Percentiles rank a stretch among this genome's conserved stretches.
These are phyloP conservation scores for rapeseed (Brassica napus) DNA, from an alignment of 345 rosid genomes.

Conservation along the genomic window DNA sequence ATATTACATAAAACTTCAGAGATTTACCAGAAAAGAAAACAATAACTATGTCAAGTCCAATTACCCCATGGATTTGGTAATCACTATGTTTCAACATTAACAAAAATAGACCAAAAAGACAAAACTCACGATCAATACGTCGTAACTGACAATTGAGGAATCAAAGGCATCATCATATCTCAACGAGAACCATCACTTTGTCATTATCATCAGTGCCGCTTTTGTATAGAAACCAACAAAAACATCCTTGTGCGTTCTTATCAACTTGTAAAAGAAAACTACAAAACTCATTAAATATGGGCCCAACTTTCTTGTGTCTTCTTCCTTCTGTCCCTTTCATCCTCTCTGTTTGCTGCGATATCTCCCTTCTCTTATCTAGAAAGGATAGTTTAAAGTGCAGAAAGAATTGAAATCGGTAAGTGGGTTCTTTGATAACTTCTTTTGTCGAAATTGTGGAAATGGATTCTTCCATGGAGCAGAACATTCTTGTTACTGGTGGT, in stretches of 20 bases:
- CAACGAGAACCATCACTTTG: constrained; percentile 26
- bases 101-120: constrained; percentile 10
- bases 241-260: constrained; percentile 32
- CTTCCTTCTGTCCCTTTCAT: constrained; percentile 29
- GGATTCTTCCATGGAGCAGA: background rate
- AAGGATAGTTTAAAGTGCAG: background rate
- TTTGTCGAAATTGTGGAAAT: background rate
- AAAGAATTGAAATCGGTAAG: background rate
- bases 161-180: background rate
- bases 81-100: background rate
- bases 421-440: no score
- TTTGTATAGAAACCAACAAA: constrained; percentile 30
- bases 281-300: constrained; percentile 18
- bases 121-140: constrained; percentile 6
- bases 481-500: background rate
- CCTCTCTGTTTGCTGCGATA: constrained; percentile 32
- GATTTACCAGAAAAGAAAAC: background rate
- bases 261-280: constrained; percentile 29
- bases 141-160: constrained; percentile 18
- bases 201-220: constrained; percentile 25
- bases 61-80: background rate
- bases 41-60: background rate
- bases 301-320: background rate
- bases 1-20: background rate
- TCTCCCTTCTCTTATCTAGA: constrained; percentile 12